Percentiles rank a stretch among this genome's conserved stretches.
Conservation (phyloP, 1,284 basidiomycete genomes). For the Neotropicomus parvogracilis region DNA sequence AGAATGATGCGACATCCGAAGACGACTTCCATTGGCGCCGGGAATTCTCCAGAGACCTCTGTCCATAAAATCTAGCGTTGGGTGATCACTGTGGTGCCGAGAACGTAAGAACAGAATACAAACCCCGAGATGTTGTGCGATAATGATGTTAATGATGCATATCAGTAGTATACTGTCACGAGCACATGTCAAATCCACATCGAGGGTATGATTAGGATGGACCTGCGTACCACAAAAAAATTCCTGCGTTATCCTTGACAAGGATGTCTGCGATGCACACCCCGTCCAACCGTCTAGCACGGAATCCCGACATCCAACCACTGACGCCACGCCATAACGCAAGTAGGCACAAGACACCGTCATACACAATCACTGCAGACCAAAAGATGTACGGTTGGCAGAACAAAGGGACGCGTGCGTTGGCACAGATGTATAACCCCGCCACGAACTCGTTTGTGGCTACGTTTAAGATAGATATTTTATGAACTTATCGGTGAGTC, state of each 20-base stretch:
- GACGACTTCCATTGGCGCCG: slow-evolving; percentile 6
- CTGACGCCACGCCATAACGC: slow-evolving; percentile 15
- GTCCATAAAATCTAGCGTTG: slow-evolving; percentile 4
- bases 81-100: not conserved
- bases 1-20: slow-evolving; percentile 17
- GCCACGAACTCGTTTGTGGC: slow-evolving; percentile 11
- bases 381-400: slow-evolving; percentile 14
- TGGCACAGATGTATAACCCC: slow-evolving; percentile 18
- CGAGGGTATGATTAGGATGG: not conserved
- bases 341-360: slow-evolving; percentile 15
- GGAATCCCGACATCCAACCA: slow-evolving; percentile 6
- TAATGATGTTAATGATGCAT: slow-evolving; percentile 2
- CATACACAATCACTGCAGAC: slow-evolving; percentile 18
- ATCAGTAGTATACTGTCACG: slow-evolving; percentile 13
- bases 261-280: slow-evolving; percentile 9
- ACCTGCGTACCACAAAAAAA: slow-evolving; percentile 21
- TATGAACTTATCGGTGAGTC: too few relatives aligned
- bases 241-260: slow-evolving; percentile 16
- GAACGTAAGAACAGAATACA: not conserved
- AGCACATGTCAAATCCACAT: not conserved
- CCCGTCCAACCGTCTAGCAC: not conserved
- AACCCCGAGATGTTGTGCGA: slow-evolving; percentile 15
- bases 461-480: not conserved
- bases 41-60: slow-evolving; percentile 8
- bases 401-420: slow-evolving; percentile 5